Evolutionary conservation across 1,284 basidiomycete genomes (phyloP), one percentile per base, ranked within the genome.

Genomic region (Mycena sp.): DNA sequence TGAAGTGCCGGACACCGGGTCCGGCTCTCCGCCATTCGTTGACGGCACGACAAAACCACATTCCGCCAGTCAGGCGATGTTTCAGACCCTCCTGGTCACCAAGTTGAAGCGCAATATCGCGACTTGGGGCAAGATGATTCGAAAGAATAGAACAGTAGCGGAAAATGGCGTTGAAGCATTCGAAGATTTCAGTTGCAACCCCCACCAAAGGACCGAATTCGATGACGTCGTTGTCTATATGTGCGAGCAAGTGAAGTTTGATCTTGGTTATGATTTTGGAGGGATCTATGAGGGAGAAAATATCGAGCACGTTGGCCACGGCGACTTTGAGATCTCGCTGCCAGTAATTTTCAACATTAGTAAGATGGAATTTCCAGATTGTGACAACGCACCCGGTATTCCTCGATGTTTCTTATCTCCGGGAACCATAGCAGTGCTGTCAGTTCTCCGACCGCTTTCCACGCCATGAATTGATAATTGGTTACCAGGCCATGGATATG

Each of bases 371-470:
- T n/a, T n/a, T n/a, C n/a, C n/a, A n/a, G n/a, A n/a, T n/a, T n/a
- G n/a, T n/a, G n/a, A n/a, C 25, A 35, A 63, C 70, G 11, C 54
- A 79, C 77, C 35, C 76, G 44, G 64, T 80, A 80, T 30, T 56
- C 10, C 1, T 75, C 69, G 51, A 79, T 69, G 43, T 79, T 64
- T 0, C 67, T 37, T 30, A 83, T 81, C 30, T 75, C 71, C 11
- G 72, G 70, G 26, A 70, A 69, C 78, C 79, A 83, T 1, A 82
- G 50, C 6, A 78, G 21, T 0, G 74, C 73, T 1, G 68, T 70
- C 0, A 81, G 69, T 79, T 67, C 14, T 69, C n/a, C n/a, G n/a
- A n/a, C n/a, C n/a, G n/a, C n/a, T n/a, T n/a, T n/a, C n/a, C n/a
- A n/a, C n/a, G n/a, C n/a, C n/a, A n/a, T n/a, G n/a, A n/a, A n/a